These are phyloP conservation scores for Ligustrum vulgare DNA, from an alignment of 257 asterid species.

Conservation along the genomic window DNA sequence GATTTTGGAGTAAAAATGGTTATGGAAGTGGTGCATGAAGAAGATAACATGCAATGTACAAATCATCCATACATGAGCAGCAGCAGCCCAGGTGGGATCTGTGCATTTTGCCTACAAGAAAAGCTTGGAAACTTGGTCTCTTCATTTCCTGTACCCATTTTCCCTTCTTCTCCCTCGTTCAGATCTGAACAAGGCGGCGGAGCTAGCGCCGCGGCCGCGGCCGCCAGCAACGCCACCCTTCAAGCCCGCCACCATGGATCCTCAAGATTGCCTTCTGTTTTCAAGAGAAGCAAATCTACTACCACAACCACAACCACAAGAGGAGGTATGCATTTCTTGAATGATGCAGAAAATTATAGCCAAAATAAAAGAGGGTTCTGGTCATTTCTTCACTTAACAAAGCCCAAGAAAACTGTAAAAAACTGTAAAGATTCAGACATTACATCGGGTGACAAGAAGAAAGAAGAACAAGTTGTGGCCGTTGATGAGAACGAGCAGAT, in stretches of 20 bases:
- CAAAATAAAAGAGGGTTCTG: slow-evolving; percentile 65
- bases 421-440: slow-evolving; percentile 43
- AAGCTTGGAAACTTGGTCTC: slow-evolving; percentile 74
- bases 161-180: slow-evolving; percentile 50
- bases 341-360: slow-evolving; percentile 36
- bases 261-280: slow-evolving; percentile 17
- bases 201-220: background rate
- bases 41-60: slow-evolving; percentile 59
- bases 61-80: slow-evolving; percentile 75
- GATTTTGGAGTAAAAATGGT: slow-evolving; percentile 38
- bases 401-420: slow-evolving; percentile 40
- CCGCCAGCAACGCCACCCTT: background rate
- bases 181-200: slow-evolving; percentile 42
- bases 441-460: slow-evolving; percentile 45
- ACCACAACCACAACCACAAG: slow-evolving; percentile 29
- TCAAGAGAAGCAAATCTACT: slow-evolving; percentile 50
- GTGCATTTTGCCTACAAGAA: slow-evolving; percentile 91
- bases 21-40: slow-evolving; percentile 90
- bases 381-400: slow-evolving; percentile 70
- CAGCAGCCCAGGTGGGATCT: slow-evolving; percentile 87
- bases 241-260: background rate
- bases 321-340: slow-evolving; percentile 34
- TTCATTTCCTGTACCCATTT: slow-evolving; percentile 43
- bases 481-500: slow-evolving; percentile 51
- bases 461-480: slow-evolving; percentile 37